Evolutionary conservation across 2,329 filamentous ascomycete genomes (phyloP), one percentile per base, ranked within the genome.

Genomic region (Cytospora chrysosperma): DNA sequence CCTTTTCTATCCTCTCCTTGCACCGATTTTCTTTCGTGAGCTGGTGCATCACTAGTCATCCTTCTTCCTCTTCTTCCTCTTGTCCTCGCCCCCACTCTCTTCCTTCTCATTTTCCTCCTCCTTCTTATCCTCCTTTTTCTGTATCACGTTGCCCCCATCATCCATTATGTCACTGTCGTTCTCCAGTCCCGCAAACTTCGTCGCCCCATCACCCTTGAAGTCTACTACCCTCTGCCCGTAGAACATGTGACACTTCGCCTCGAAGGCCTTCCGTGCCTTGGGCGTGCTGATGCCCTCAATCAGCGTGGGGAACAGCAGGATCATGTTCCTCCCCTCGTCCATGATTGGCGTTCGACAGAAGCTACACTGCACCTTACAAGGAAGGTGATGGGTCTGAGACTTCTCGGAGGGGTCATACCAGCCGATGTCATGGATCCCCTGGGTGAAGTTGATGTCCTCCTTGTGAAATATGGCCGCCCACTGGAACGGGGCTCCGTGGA

Each of bases 381-480:
- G 92, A 3, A 93, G 78, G 62, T 88, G 83, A 71, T 95, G 91
- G 34, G 82, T 81, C 4, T 81, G 84, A 3, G 75, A 75, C 69
- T 88, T 88, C 4, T 82, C 77, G 0, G 81, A 77, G 0, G 89
- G 84, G 61, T 92, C 88, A 72, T 94, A 96, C 78, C 91, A 93
- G 3, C 82, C 81, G 0, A 93, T 78, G 27, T 81, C 78, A 68
- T 90, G 82, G 68, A 85, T 80, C 56, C 92, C 87, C 12, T 82
- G 76, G 8, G 80, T 81, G 74, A 93, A 93, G 64, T 86, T 85
- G 70, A 93, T 81, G 69, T 92, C 89, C 0, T 83, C 77, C 73
- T 96, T 96, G 73, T 92, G 84, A 77, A 96, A 94, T 68, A 96
- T 93, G 50, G 91, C 90, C 0, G 92, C 91, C 91, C 91, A 95